phyloP scores from a whole-genome alignment of 805 yeast species.

The Metschnikowia orientalis region DNA sequence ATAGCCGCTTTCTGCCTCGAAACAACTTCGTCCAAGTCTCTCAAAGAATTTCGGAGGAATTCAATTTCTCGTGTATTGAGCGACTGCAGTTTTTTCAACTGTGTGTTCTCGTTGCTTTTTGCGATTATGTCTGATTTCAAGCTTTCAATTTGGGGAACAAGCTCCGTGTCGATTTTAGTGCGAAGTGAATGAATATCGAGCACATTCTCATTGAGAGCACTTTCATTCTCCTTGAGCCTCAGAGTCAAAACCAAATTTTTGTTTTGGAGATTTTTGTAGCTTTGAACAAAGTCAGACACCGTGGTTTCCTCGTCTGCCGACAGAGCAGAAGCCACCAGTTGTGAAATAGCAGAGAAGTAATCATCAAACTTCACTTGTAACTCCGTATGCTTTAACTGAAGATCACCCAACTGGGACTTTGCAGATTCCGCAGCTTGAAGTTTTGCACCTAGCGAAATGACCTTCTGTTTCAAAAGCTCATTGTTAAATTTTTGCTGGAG shows the following conservation, averaged over 20 bases:
- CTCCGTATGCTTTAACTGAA: constrained; percentile 48
- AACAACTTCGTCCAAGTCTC: constrained; percentile 38
- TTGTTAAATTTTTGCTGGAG: constrained; percentile 45
- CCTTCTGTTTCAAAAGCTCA: constrained; percentile 57
- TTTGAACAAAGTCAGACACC: constrained; percentile 26
- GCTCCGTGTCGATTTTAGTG: constrained; percentile 7
- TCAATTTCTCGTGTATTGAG: constrained; percentile 57
- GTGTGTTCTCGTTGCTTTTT: constrained; percentile 22
- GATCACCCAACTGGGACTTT: constrained; percentile 42
- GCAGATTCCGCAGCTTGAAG: constrained; percentile 35
- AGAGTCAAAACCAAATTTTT: constrained; percentile 34
- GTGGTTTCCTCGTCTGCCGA: constrained; percentile 8
- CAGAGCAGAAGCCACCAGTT: constrained; percentile 22
- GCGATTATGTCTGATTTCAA: constrained; percentile 12
- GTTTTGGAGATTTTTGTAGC: constrained; percentile 32
- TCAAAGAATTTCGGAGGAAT: constrained; percentile 52
- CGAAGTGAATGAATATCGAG: constrained; percentile 6
- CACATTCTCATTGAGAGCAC: constrained; percentile 17
- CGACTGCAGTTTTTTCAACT: constrained; percentile 48
- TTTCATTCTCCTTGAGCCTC: constrained; percentile 25
- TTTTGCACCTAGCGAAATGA: constrained; percentile 37
- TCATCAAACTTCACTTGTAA: constrained; percentile 45
- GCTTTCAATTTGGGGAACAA: constrained; percentile 12
- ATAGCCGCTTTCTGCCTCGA: constrained; percentile 3
- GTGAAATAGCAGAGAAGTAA: constrained; percentile 41